phyloP scores from a whole-genome alignment of 768 basidiomycete genomes.

The Pulveroboletus sp. region DNA sequence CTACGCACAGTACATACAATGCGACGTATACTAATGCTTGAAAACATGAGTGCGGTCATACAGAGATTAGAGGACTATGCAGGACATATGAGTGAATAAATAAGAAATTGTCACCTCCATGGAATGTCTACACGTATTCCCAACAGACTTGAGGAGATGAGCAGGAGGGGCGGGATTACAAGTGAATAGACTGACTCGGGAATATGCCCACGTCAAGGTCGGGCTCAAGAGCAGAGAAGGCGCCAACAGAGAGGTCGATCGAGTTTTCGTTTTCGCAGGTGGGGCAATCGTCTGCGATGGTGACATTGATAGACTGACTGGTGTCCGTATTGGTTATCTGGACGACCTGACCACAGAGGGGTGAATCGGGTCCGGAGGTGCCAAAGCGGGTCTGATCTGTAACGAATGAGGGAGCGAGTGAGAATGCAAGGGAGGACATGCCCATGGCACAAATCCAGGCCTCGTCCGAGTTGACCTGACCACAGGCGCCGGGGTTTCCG shows the following conservation, averaged over 20 bases:
- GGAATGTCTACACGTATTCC: constrained; percentile 19
- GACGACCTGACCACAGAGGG: constrained; percentile 65
- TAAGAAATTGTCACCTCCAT: neutral
- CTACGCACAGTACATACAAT: too few species aligned
- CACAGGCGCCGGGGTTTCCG: constrained; percentile 80
- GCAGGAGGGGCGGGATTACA: neutral
- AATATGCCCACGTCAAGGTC: constrained; percentile 49
- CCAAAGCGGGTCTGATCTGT: constrained; percentile 55
- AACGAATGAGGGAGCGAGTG: constrained; percentile 1
- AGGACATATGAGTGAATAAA: neutral
- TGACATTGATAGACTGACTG: constrained; percentile 52
- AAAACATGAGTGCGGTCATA: too few species aligned
- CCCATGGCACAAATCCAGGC: constrained; percentile 64
- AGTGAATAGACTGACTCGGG: constrained; percentile 43
- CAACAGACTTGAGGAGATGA: constrained; percentile 27
- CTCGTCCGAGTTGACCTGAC: constrained; percentile 52
- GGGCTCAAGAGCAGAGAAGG: constrained; percentile 58
- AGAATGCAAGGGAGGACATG: constrained; percentile 25
- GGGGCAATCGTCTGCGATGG: constrained; percentile 80
- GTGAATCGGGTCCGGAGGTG: constrained; percentile 41
- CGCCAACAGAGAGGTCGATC: constrained; percentile 69
- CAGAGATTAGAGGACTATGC: too few species aligned
- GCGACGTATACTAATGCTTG: too few species aligned
- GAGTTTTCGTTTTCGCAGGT: constrained; percentile 65
- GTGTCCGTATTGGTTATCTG: constrained; percentile 59